Percentiles rank a stretch among this genome's conserved stretches.
phyloP scores from a whole-genome alignment of 2,329 filamentous ascomycete genomes.

The Amylocarpus encephaloides region DNA sequence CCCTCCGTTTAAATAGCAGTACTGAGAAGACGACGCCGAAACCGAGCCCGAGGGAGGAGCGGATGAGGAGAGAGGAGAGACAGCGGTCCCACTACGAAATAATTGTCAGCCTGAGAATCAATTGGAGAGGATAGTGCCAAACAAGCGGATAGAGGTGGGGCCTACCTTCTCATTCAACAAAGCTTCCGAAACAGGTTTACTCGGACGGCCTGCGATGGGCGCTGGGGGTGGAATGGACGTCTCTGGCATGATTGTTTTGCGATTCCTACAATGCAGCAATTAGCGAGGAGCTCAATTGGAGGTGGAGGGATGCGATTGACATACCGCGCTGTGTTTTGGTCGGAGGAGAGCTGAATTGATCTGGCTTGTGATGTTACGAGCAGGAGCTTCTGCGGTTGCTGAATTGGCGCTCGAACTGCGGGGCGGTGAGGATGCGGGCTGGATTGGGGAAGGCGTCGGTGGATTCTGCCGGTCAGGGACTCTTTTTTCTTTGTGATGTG shows the following conservation, averaged over 20 bases:
- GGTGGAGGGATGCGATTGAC: conserved; percentile 5
- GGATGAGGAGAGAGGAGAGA: conserved; percentile 94
- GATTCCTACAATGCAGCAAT: background rate
- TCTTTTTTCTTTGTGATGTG: conserved; percentile 4
- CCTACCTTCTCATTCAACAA: conserved; percentile 96
- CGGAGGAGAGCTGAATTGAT: background rate
- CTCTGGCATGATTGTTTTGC: conserved; percentile 24
- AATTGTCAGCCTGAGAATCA: background rate
- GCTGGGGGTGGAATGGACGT: conserved; percentile 40
- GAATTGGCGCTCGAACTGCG: background rate
- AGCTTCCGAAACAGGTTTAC: conserved; percentile 87
- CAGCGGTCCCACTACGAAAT: conserved; percentile 85
- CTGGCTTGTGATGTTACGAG: background rate
- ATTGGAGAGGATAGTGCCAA: conserved; percentile 21
- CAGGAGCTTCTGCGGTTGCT: conserved; percentile 4
- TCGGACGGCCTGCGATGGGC: conserved; percentile 59
- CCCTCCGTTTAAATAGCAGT: conserved; percentile 93
- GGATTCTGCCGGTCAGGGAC: conserved; percentile 9
- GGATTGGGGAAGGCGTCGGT: conserved; percentile 5
- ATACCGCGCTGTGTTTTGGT: conserved; percentile 11
- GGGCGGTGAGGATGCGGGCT: background rate
- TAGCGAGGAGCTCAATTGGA: background rate
- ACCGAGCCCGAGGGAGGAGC: conserved; percentile 88
- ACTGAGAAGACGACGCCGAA: conserved; percentile 99
- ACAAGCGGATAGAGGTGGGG: background rate